Conservation (phyloP, 2,329 filamentous ascomycete species). For the Talaromyces sp. region DNA sequence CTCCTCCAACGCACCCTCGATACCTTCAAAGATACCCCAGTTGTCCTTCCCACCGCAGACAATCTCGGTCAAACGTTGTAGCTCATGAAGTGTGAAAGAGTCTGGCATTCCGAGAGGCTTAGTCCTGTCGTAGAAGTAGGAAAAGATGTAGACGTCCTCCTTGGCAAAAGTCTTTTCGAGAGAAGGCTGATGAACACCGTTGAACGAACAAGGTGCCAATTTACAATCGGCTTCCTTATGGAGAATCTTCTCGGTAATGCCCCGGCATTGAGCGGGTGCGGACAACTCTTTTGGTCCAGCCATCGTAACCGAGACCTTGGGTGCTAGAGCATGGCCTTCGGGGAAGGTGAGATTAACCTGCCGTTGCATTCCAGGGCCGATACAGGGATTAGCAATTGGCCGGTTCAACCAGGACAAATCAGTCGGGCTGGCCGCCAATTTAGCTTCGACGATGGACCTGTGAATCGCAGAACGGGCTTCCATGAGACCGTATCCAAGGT, state of each 20-base stretch:
- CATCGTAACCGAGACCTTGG: slow-evolving; percentile 72
- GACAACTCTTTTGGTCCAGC: slow-evolving; percentile 68
- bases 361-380: slow-evolving; percentile 73
- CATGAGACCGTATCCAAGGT: slow-evolving; percentile 96
- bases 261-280: slow-evolving; percentile 81
- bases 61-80: slow-evolving; percentile 76
- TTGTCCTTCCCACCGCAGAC: slow-evolving; percentile 74
- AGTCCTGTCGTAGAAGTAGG: slow-evolving; percentile 96
- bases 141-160: slow-evolving; percentile 94
- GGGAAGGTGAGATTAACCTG: slow-evolving; percentile 69
- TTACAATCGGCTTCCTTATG: slow-evolving; percentile 79
- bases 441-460: slow-evolving; percentile 66
- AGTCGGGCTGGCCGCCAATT: slow-evolving; percentile 59
- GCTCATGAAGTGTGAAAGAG: slow-evolving; percentile 85
- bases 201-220: slow-evolving; percentile 94
- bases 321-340: slow-evolving; percentile 62
- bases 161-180: slow-evolving; percentile 85
- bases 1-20: slow-evolving; percentile 76
- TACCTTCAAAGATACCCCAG: slow-evolving; percentile 76
- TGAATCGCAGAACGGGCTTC: slow-evolving; percentile 85
- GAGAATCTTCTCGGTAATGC: slow-evolving; percentile 83
- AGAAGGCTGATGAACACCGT: slow-evolving; percentile 90
- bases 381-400: slow-evolving; percentile 78
- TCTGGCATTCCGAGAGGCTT: slow-evolving; percentile 96
- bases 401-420: slow-evolving; percentile 65